phyloP scores from a whole-genome alignment of 2,329 filamentous ascomycete genomes.

The Helotiales sp. region DNA sequence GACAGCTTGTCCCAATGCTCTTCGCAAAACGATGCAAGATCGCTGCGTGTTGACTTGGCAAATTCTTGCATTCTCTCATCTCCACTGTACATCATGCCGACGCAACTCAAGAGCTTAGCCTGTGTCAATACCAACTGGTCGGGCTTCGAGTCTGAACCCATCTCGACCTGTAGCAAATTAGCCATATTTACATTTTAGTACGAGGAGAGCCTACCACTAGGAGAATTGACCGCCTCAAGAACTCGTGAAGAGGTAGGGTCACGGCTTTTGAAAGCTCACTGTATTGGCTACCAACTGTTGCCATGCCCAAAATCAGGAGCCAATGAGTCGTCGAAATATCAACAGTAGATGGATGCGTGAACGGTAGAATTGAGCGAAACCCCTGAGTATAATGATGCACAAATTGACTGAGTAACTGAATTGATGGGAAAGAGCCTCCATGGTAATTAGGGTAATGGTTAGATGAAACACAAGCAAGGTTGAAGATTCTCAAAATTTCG shows the following conservation, averaged over 20 bases:
- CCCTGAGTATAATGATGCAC: conserved; percentile 39
- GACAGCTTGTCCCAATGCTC: conserved; percentile 14
- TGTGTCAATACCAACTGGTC: conserved; percentile 23
- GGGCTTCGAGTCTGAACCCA: conserved; percentile 6
- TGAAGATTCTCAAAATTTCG: conserved; percentile 20
- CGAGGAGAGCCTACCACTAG: conserved; percentile 34
- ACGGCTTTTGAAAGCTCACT: conserved; percentile 30
- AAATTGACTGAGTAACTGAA: conserved; percentile 25
- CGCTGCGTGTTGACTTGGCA: conserved; percentile 14
- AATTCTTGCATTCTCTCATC: conserved; percentile 17
- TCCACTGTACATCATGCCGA: conserved; percentile 29
- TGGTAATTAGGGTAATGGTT: conserved; percentile 16
- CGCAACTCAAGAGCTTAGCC: conserved; percentile 25
- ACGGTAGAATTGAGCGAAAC: conserved; percentile 42
- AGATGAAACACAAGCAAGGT: conserved; percentile 22
- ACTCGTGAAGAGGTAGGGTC: conserved; percentile 41
- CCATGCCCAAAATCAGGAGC: conserved; percentile 40
- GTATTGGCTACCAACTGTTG: conserved; percentile 42
- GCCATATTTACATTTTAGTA: background rate
- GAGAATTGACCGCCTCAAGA: conserved; percentile 40
- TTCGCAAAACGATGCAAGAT: conserved; percentile 28
- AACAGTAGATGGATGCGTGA: conserved; percentile 41
- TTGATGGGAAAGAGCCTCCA: conserved; percentile 19
- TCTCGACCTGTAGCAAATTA: conserved; percentile 10
- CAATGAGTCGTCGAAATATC: conserved; percentile 39